phyloP scores from a whole-genome alignment of 23 red algal species.

The Agarophyton chilense region DNA sequence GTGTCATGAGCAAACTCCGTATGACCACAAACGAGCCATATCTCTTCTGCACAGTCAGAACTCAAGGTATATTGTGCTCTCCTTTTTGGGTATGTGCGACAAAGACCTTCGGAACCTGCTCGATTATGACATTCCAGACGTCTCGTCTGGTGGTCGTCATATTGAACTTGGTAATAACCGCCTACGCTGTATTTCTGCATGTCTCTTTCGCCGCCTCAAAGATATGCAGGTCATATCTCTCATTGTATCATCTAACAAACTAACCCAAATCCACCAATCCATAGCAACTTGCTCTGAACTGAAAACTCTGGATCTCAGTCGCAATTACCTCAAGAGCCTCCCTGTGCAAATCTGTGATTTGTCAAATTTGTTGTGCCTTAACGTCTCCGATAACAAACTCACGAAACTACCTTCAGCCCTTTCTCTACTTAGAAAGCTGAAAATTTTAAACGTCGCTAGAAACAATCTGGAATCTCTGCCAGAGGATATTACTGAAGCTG shows the following conservation, averaged over 20 bases:
- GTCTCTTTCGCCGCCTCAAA: background rate
- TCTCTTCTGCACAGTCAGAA: background rate
- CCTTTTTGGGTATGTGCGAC: constrained; percentile 24
- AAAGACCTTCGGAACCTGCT: background rate
- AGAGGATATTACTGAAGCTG: background rate
- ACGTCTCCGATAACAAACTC: constrained; percentile 28
- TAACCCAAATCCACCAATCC: background rate
- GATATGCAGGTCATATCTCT: constrained; percentile 5
- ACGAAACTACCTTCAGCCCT: background rate
- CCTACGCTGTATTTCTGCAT: background rate
- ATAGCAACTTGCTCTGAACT: background rate
- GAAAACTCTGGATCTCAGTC: constrained; percentile 14
- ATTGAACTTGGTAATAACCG: constrained; percentile 31
- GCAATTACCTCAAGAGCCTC: constrained; percentile 14
- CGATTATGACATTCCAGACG: background rate
- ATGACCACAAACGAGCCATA: background rate
- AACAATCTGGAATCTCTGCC: constrained; percentile 33
- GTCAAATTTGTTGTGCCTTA: constrained; percentile 3
- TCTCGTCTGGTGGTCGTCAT: background rate
- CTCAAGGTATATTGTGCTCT: background rate
- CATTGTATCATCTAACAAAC: constrained; percentile 22
- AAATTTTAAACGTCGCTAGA: constrained; percentile 25
- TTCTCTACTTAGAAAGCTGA: constrained; percentile 9
- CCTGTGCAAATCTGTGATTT: constrained; percentile 8
- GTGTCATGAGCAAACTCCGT: background rate